These are phyloP conservation scores for Solanum pimpinellifolium DNA, from an alignment of 257 asterid species.

Conservation along the genomic window DNA sequence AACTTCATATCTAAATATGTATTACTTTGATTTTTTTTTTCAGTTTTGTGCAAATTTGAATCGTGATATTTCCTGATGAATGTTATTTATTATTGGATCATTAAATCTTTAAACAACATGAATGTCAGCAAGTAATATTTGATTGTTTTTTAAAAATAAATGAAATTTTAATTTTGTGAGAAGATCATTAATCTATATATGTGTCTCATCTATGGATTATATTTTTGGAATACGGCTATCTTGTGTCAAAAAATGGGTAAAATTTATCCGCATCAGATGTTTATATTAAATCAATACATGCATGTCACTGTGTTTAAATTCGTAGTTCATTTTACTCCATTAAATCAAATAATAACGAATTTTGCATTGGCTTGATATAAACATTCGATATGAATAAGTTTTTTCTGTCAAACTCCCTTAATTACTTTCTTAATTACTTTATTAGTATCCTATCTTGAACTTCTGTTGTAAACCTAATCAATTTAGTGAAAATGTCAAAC, in stretches of 20 bases:
- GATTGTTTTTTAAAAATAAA: neutral
- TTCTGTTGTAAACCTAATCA: neutral
- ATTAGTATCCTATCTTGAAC: neutral
- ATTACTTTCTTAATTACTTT: neutral
- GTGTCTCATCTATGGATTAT: neutral
- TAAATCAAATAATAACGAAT: too few species aligned
- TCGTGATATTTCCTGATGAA: neutral
- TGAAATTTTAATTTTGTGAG: neutral
- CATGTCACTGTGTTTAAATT: too few species aligned
- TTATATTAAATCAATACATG: too few species aligned
- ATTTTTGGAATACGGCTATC: neutral
- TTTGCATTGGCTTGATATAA: too few species aligned
- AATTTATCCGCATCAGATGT: too few species aligned
- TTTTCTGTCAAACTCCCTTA: neutral
- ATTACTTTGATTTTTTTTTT: neutral
- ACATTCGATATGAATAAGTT: too few species aligned
- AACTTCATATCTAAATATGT: neutral
- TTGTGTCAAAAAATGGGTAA: neutral
- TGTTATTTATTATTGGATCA: too few species aligned
- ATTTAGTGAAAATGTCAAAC: neutral
- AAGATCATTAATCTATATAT: neutral
- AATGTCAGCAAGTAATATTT: neutral
- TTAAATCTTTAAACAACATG: too few species aligned
- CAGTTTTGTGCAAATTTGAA: neutral
- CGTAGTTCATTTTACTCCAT: too few species aligned